Conservation (phyloP, 345 rosid genomes). For the Pugionium cornutum region DNA sequence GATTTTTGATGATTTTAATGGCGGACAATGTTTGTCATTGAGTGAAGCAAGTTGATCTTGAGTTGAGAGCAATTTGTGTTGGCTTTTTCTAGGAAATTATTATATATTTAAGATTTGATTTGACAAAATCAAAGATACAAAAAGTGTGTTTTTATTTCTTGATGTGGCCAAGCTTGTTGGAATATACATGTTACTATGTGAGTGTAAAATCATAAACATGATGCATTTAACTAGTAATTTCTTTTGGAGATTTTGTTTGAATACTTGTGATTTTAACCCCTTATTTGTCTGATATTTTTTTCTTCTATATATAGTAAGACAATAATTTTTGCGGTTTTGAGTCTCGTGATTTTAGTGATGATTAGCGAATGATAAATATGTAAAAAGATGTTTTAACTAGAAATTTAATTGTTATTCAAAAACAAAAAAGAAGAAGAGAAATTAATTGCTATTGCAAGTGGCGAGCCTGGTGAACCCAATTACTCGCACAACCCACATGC, state of each 20-base stretch:
- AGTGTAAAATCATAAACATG: neutral
- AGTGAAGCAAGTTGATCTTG: slow-evolving; percentile 27
- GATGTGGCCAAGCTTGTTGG: slow-evolving; percentile 26
- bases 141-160: neutral
- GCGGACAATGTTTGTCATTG: slow-evolving; percentile 11
- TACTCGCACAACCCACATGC: slow-evolving; percentile 14
- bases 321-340: too few relatives aligned
- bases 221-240: neutral
- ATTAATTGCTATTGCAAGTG: slow-evolving; percentile 10
- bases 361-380: too few relatives aligned
- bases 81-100: neutral
- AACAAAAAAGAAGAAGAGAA: too few relatives aligned
- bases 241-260: slow-evolving; percentile 3
- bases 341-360: too few relatives aligned
- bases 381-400: too few relatives aligned
- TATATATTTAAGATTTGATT: slow-evolving; percentile 10
- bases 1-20: slow-evolving; percentile 3
- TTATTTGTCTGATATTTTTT: too few relatives aligned
- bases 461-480: slow-evolving; percentile 20
- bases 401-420: too few relatives aligned
- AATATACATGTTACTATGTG: slow-evolving; percentile 8
- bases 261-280: too few relatives aligned
- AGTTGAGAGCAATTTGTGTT: slow-evolving; percentile 12
- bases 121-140: slow-evolving; percentile 3
- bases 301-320: too few relatives aligned